phyloP scores from a whole-genome alignment of 2,329 filamentous ascomycete species.

The Blumeria graminis region DNA sequence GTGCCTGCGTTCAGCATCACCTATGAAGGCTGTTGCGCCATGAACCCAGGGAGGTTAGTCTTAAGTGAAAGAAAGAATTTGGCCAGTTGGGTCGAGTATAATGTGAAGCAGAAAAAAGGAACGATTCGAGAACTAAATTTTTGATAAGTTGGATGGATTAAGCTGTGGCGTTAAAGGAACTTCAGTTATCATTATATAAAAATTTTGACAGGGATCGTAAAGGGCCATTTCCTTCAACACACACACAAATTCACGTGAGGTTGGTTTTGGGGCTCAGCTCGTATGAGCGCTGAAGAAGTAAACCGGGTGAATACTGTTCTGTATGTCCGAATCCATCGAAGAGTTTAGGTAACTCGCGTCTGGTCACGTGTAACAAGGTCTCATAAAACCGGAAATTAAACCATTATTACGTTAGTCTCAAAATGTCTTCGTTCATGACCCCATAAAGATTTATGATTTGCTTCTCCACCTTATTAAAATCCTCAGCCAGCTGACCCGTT shows the following conservation, averaged over 20 bases:
- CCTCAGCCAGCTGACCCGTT: constrained; percentile 40
- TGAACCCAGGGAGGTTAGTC: constrained; percentile 70
- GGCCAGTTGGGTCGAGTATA: constrained; percentile 74
- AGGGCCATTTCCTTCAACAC: no score
- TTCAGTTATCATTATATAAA: no score
- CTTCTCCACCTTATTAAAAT: constrained; percentile 32
- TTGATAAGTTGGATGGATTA: neutral
- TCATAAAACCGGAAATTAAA: no score
- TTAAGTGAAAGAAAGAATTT: constrained; percentile 42
- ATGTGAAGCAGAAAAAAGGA: constrained; percentile 20
- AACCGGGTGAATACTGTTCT: no score
- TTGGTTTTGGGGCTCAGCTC: no score
- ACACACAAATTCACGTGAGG: no score
- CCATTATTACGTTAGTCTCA: constrained; percentile 20
- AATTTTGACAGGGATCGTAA: no score
- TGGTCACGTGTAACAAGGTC: no score
- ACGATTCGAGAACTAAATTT: constrained; percentile 13
- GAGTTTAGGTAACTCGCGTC: no score
- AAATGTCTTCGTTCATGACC: constrained; percentile 32
- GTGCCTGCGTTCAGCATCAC: constrained; percentile 65
- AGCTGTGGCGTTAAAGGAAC: neutral
- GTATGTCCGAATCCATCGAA: no score
- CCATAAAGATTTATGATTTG: constrained; percentile 41
- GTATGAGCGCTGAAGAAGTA: no score
- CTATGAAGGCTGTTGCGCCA: constrained; percentile 85